These are phyloP conservation scores for Epithemia pelagica DNA, from an alignment of 108 stramenopile species.

Conservation along the genomic window DNA sequence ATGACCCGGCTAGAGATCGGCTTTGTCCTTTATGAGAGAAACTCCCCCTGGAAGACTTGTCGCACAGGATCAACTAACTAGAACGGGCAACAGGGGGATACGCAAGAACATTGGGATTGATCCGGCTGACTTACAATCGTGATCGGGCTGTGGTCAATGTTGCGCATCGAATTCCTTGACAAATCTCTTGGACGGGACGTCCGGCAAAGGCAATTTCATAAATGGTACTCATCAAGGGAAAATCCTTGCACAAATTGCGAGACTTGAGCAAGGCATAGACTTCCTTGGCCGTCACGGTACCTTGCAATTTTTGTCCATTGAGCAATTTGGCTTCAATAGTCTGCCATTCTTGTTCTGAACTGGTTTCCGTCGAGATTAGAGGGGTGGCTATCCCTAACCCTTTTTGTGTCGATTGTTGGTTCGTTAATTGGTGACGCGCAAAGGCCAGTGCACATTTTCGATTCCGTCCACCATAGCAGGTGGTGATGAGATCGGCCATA, in stretches of 20 bases:
- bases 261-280: constrained; percentile 64
- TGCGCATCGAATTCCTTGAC: constrained; percentile 71
- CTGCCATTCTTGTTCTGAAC: constrained; percentile 36
- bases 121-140: too few relatives aligned
- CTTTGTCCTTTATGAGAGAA: too few relatives aligned
- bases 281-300: constrained; percentile 77
- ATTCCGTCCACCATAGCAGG: constrained; percentile 95
- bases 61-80: too few relatives aligned
- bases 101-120: too few relatives aligned
- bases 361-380: background rate
- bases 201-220: constrained; percentile 80
- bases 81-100: too few relatives aligned
- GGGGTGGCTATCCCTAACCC: too few relatives aligned
- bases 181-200: constrained; percentile 42
- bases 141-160: too few relatives aligned
- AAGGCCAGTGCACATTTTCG: constrained; percentile 92
- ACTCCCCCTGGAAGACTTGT: too few relatives aligned
- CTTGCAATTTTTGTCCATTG: constrained; percentile 93
- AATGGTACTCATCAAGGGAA: constrained; percentile 85
- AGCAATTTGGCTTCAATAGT: constrained; percentile 77
- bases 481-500: constrained; percentile 95
- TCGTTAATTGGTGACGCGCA: constrained; percentile 24
- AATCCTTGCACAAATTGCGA: constrained; percentile 42
- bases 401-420: background rate
- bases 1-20: too few relatives aligned